Conservation (phyloP, 2,329 filamentous ascomycete species). For the Sarocladiaceae sp. region DNA sequence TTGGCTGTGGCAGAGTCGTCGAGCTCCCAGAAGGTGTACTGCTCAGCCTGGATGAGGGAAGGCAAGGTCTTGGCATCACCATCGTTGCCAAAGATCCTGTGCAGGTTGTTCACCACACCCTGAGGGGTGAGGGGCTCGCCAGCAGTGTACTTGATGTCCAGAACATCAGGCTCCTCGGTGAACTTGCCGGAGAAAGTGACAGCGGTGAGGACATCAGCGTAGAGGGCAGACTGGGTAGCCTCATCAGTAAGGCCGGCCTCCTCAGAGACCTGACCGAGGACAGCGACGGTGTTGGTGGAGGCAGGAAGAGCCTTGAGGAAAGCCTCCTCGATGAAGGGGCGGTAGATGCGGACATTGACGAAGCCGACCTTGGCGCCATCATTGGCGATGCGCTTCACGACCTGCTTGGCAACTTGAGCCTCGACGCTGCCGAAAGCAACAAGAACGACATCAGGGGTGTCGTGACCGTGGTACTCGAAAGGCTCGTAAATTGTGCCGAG, state of each 20-base stretch:
- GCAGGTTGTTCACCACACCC: slow-evolving; percentile 46
- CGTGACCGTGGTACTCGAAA: slow-evolving; percentile 91
- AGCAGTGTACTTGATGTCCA: slow-evolving; percentile 88
- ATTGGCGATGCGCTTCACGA: slow-evolving; percentile 67
- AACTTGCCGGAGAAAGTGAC: slow-evolving; percentile 73
- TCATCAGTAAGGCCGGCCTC: slow-evolving; percentile 69
- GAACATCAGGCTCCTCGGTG: slow-evolving; percentile 57
- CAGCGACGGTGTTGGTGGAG: slow-evolving; percentile 70
- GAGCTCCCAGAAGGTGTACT: slow-evolving; percentile 93
- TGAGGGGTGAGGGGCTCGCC: slow-evolving; percentile 53
- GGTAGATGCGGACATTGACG: slow-evolving; percentile 88
- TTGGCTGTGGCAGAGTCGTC: slow-evolving; percentile 66
- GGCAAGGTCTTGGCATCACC: slow-evolving; percentile 36
- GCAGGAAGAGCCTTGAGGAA: slow-evolving; percentile 80
- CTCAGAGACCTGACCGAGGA: slow-evolving; percentile 83
- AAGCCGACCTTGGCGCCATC: slow-evolving; percentile 78
- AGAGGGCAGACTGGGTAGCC: slow-evolving; percentile 78
- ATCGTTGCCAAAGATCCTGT: slow-evolving; percentile 52
- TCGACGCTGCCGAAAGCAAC: slow-evolving; percentile 93
- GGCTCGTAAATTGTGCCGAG: slow-evolving; percentile 88
- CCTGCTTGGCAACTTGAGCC: slow-evolving; percentile 78
- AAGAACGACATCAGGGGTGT: slow-evolving; percentile 73
- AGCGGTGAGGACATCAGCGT: slow-evolving; percentile 84
- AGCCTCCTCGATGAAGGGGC: slow-evolving; percentile 91
- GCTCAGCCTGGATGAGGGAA: slow-evolving; percentile 58